phyloP scores from a whole-genome alignment of 225 moss, liverwort and hornwort genomes.

The Straminergon stramineum region DNA sequence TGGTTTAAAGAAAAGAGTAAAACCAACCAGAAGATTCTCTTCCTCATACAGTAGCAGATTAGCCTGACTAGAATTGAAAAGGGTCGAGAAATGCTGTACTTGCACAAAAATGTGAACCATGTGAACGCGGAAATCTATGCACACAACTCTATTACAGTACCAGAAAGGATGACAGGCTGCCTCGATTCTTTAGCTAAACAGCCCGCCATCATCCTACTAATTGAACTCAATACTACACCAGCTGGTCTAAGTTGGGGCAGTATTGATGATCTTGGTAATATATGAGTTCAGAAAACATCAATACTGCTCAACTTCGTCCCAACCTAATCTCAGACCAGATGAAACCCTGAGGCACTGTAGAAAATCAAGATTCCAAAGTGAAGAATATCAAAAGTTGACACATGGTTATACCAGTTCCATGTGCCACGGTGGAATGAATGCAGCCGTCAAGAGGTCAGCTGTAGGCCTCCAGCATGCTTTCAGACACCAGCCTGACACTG shows the following conservation, averaged over 20 bases:
- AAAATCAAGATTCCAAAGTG: constrained; percentile 6
- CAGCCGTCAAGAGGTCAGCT: constrained; percentile 37
- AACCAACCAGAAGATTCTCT: background rate
- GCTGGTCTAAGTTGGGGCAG: background rate
- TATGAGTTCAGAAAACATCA: background rate
- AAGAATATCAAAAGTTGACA: constrained; percentile 27
- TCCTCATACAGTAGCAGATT: background rate
- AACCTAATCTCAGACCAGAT: background rate
- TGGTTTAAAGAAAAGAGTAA: background rate
- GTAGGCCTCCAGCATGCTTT: constrained; percentile 46
- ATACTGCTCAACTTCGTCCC: background rate
- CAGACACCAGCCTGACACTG: constrained; percentile 50
- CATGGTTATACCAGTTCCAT: constrained; percentile 60
- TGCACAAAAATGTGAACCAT: background rate
- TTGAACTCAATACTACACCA: background rate
- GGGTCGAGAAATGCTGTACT: background rate
- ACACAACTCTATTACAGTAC: background rate
- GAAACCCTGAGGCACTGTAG: background rate
- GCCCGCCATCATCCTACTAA: background rate
- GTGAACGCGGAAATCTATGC: background rate
- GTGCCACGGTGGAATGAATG: constrained; percentile 37
- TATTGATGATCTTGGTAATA: background rate
- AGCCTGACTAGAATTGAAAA: background rate
- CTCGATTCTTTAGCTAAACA: background rate
- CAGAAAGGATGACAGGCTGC: background rate